Conservation (phyloP, 2,329 filamentous ascomycete genomes). For the Meredithiella fracta region DNA sequence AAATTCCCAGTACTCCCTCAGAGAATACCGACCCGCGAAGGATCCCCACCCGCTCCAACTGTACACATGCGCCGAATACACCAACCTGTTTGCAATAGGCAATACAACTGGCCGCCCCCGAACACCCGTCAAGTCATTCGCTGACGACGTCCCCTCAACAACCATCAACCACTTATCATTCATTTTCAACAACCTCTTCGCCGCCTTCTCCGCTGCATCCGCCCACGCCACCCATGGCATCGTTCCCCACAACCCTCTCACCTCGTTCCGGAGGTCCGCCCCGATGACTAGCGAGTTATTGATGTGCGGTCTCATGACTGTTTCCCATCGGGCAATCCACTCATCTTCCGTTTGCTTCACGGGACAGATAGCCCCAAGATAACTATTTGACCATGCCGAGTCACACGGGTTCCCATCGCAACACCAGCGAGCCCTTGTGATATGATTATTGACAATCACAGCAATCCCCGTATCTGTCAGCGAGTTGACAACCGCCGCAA, state of each 20-base stretch:
- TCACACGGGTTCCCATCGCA: slow-evolving; percentile 53
- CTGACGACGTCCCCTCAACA: slow-evolving; percentile 50
- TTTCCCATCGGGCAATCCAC: slow-evolving; percentile 52
- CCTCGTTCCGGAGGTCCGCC: slow-evolving; percentile 52
- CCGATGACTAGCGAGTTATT: slow-evolving; percentile 47
- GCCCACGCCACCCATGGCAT: slow-evolving; percentile 52
- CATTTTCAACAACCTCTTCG: slow-evolving; percentile 42
- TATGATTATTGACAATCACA: slow-evolving; percentile 55
- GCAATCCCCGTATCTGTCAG: slow-evolving; percentile 46
- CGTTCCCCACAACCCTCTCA: slow-evolving; percentile 51
- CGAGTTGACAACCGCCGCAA: slow-evolving; percentile 39
- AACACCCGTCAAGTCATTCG: slow-evolving; percentile 46
- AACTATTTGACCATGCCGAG: slow-evolving; percentile 48
- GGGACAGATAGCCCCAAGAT: slow-evolving; percentile 42
- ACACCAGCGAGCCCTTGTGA: slow-evolving; percentile 52
- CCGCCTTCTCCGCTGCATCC: slow-evolving; percentile 43
- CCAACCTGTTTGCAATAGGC: slow-evolving; percentile 36
- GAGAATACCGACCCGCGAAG: slow-evolving; percentile 40
- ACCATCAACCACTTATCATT: slow-evolving; percentile 50
- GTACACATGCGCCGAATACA: slow-evolving; percentile 55
- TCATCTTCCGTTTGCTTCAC: slow-evolving; percentile 46
- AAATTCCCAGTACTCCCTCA: slow-evolving; percentile 46
- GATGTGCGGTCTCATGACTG: slow-evolving; percentile 41
- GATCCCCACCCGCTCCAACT: slow-evolving; percentile 55
- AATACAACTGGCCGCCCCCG: slow-evolving; percentile 39